phyloP scores from a whole-genome alignment of 2,329 filamentous ascomycete genomes.

The Pezicula neosporulosa region DNA sequence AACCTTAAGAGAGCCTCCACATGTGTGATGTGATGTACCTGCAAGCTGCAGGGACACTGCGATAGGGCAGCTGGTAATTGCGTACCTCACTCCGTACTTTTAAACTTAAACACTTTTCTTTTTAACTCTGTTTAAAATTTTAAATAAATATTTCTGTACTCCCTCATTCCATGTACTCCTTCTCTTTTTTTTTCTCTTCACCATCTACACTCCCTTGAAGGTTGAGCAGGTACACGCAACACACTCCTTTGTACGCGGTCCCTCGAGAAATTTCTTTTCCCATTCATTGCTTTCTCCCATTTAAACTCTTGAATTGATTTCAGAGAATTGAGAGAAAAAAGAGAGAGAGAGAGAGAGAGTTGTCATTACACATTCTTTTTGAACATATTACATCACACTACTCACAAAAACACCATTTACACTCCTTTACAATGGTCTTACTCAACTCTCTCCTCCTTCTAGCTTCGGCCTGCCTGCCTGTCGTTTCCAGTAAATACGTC shows the following conservation, averaged over 20 bases:
- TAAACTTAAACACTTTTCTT: background rate
- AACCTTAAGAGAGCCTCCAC: no score
- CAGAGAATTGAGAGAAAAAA: no score
- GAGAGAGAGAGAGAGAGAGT: no score
- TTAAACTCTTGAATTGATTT: no score
- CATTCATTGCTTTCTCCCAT: background rate
- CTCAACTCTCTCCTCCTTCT: slow-evolving; percentile 1
- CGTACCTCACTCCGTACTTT: no score
- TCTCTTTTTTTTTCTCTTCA: background rate
- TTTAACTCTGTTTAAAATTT: background rate
- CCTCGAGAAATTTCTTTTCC: background rate
- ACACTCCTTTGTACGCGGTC: background rate
- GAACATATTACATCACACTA: background rate
- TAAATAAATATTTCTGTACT: background rate
- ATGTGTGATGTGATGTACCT: no score
- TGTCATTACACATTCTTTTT: background rate
- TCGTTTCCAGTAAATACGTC: slow-evolving; percentile 20
- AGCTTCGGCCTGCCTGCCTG: slow-evolving; percentile 1
- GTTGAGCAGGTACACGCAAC: background rate
- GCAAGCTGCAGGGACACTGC: no score
- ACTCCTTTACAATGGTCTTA: background rate
- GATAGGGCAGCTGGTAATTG: no score
- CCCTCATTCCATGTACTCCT: background rate
- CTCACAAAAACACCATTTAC: no score
- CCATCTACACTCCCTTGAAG: slow-evolving; percentile 1